These are phyloP conservation scores for Fistulinella prunicolor DNA, from an alignment of 768 basidiomycete species.

Conservation along the genomic window DNA sequence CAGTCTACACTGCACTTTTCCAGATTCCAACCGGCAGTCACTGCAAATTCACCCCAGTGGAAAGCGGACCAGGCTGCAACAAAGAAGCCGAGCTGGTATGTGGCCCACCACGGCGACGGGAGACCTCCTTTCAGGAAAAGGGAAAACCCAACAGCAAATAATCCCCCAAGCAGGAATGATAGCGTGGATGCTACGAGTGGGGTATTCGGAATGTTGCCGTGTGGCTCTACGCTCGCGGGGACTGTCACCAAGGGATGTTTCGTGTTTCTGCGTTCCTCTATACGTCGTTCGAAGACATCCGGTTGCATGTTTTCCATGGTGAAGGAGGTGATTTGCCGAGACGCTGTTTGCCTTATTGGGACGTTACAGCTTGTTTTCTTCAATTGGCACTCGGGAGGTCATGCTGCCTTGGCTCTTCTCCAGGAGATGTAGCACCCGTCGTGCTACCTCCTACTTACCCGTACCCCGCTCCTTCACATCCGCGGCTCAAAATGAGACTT, in stretches of 20 bases:
- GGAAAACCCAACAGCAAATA: constrained; percentile 57
- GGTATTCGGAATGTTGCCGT: constrained; percentile 82
- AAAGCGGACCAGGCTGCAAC: constrained; percentile 80
- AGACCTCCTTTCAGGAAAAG: constrained; percentile 50
- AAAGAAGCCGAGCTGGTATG: constrained; percentile 80
- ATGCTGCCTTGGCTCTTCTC: constrained; percentile 20
- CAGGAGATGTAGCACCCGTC: constrained; percentile 11
- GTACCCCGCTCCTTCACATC: constrained; percentile 23
- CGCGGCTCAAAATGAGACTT: constrained; percentile 30
- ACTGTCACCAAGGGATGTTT: constrained; percentile 51
- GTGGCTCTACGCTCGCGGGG: constrained; percentile 38
- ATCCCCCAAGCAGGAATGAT: constrained; percentile 79
- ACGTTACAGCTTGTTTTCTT: background rate
- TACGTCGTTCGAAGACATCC: constrained; percentile 41
- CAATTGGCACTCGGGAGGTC: background rate
- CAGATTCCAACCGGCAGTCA: constrained; percentile 93
- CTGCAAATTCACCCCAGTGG: constrained; percentile 92
- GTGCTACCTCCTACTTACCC: background rate
- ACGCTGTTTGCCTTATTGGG: constrained; percentile 17
- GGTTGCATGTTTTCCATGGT: constrained; percentile 33
- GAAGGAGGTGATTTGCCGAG: background rate
- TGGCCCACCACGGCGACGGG: constrained; percentile 54
- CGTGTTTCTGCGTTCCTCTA: constrained; percentile 39
- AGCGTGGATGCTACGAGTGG: constrained; percentile 74
- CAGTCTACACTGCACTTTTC: constrained; percentile 92